Base-by-base conservation (phyloP, 75 land plant species). In the Isoetes taiwanensis region DNA sequence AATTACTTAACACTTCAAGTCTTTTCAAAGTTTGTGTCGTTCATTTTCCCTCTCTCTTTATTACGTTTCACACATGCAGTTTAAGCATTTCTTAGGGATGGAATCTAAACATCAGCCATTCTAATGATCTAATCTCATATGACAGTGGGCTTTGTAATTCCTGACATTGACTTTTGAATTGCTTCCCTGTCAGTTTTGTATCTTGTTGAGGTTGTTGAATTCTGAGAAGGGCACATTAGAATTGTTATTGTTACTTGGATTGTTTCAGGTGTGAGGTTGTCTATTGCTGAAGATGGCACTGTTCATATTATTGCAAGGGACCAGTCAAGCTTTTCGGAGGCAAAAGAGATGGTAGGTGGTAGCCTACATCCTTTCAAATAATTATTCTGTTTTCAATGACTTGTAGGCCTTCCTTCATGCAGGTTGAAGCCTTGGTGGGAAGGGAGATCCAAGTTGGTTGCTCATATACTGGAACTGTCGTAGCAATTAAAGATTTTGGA, bases 371-470 rank as follows among this genome's bases (percentile, higher is more conserved):
- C 39, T 37, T 37, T 14, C 39, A 37, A 37, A 14, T 37, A 10
- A 9, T 10, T 14, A 14, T 10, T 14, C 12, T 37, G 39, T 14
- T 10, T 14, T 37, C 12, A 10, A 14, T 37, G 9, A 14, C 14
- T 14, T 37, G 39, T 37, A 14, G 39, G 30, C 17, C 19, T 39
- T 50, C 28, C 0, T 25, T 14, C 20, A 14, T 61, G 34, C 80
- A 80, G 93, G 61, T 83, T 55, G 82, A 80, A 32, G 82, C 80
- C 30, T 54, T 75, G 2, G 43, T 79, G 33, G 97, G 97, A 24
- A 74, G 79, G 64, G 85, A 83, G 54, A 81, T 91, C 66, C 77
- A 80, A 72, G 69, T 87, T 41, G 97, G 97, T 12, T 79, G 88
- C 27, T 57, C 73, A 19, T 91, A 91, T 55, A 75, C 77, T 61